Evolutionary conservation across 1,284 basidiomycete species (phyloP), one percentile per base, ranked within the genome.

Genomic region (Cerioporus squamosus): DNA sequence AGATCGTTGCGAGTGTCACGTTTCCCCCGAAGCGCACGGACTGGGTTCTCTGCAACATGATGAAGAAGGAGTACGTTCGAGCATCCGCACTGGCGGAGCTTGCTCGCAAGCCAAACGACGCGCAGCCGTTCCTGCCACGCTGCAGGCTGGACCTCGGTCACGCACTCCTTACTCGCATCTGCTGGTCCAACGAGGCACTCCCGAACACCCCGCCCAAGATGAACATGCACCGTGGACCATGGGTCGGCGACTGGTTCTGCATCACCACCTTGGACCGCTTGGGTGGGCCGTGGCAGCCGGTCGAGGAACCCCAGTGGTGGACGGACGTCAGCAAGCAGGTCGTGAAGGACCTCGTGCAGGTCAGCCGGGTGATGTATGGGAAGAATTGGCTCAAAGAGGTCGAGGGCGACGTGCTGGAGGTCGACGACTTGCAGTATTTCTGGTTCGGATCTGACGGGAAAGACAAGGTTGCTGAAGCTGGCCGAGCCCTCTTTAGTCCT

Each of bases 1-100:
- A 40, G 17, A 31, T 43, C 8, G 31, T 48, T n/a, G 23, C 24
- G 12, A 45, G 12, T 7, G 33, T 42, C 14, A 44, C 33, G 3
- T 53, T 39, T 42, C 57, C 57, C 6, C 10, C 23, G n/a, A 38
- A 51, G 24, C 57, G 53, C 22, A 44, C 46, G 18, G 53, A 59
- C 48, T 59, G 57, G 57, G 49, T 47, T 9, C 29, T 59, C 12
- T 42, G 42, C 43, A 59, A 59, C 53, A 14, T n/a, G 8, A 20
- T 15, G 18, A 55, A 54, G 53, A 22, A 43, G 38, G 53, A 59
- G 53, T 51, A 26, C 48, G 52, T 59, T 22, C 52, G 57, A 22
- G 53, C 57, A 18, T 39, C 44, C 12, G 24, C 46, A 12, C 36
- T 55, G 10, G 51, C 57, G 1, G 44, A 26, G 20, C 52, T 59